Evolutionary conservation across 352 stramenopile species (phyloP).

Genomic region (Globisporangium camurandrum): DNA sequence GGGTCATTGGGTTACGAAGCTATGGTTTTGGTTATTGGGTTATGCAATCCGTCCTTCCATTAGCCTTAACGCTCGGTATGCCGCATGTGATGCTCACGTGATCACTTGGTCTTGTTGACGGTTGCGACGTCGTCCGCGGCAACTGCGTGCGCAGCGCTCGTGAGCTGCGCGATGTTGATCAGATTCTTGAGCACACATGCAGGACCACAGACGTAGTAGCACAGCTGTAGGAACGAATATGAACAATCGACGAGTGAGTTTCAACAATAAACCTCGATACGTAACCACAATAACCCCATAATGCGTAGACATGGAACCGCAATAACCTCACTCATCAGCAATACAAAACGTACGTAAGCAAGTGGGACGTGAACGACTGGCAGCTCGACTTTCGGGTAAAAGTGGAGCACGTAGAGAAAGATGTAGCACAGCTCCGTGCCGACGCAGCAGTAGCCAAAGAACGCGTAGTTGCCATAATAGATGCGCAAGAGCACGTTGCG

Average conservation of each 20-base stretch:
- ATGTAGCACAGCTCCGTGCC: slow-evolving; percentile 91
- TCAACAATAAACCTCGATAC: slow-evolving; percentile 8
- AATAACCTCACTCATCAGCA: too few relatives aligned
- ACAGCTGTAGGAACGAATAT: slow-evolving; percentile 32
- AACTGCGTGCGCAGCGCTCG: slow-evolving; percentile 73
- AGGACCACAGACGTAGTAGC: slow-evolving; percentile 85
- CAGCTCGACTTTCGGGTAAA: slow-evolving; percentile 57
- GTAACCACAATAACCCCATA: too few relatives aligned
- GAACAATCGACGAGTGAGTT: not conserved
- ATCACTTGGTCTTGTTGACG: slow-evolving; percentile 55
- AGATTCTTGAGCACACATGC: slow-evolving; percentile 90
- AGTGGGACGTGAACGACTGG: slow-evolving; percentile 47
- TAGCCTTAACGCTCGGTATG: not conserved
- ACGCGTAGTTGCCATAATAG: slow-evolving; percentile 89
- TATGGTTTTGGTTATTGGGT: too few relatives aligned
- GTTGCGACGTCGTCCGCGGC: slow-evolving; percentile 50
- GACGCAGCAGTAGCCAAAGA: slow-evolving; percentile 93
- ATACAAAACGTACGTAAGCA: slow-evolving; percentile 39
- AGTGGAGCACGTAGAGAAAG: slow-evolving; percentile 85
- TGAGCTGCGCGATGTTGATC: slow-evolving; percentile 89
- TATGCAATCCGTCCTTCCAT: too few relatives aligned
- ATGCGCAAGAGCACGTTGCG: slow-evolving; percentile 93
- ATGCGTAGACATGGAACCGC: too few relatives aligned
- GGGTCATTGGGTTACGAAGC: too few relatives aligned
- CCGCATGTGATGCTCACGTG: not conserved